Evolutionary conservation across 2,329 filamentous ascomycete species (phyloP), one percentile per base, ranked within the genome.

Genomic region (Trichoderma harzianum): DNA sequence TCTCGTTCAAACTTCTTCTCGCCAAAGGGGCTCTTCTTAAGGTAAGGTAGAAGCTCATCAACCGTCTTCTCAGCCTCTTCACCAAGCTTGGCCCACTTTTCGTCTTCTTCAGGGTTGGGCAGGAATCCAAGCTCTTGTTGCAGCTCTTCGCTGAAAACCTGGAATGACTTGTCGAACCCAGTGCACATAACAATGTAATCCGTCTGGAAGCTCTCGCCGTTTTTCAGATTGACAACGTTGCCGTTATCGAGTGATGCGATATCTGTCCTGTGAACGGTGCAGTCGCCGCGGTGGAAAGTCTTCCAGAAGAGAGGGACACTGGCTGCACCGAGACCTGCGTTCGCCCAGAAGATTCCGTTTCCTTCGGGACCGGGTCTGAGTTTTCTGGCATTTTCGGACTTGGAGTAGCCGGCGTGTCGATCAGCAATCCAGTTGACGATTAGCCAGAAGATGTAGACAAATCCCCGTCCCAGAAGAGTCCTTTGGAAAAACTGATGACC

Each of bases 111-210:
- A 7, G 72, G 64, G 61, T 34, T 28, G 16, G 36, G 28, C 3
- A 65, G n/a, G 14, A 77, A 69, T 18, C 76, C 76, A 43, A 32
- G 72, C 26, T 71, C n/a, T 18, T 69, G 70, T 30, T 75, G 75
- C 28, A 77, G 70, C 12, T 75, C 72, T 7, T 57, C 30, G 43
- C 51, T 71, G 64, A 78, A 78, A 3, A 71, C 24, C 4, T 73
- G 71, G 69, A 73, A 77, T 8, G 71, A 72, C 32, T 78, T 75
- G 58, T 74, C 75, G 28, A 75, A 78, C 5, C 76, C 77, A 1
- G 77, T 78, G 69, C 74, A 76, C 10, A 74, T 66, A 30, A 78
- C 74, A 3, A 77, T 53, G 60, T 69, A 72, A 62, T 78, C 77
- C 3, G 74, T 74, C 39, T 70, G 21, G 39, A 43, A 43, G 39